A percentile compares a stretch with the other conserved stretches of the same genome.
Evolutionary conservation across 345 rosid species (phyloP).

Genomic region (Gossypium raimondii): DNA sequence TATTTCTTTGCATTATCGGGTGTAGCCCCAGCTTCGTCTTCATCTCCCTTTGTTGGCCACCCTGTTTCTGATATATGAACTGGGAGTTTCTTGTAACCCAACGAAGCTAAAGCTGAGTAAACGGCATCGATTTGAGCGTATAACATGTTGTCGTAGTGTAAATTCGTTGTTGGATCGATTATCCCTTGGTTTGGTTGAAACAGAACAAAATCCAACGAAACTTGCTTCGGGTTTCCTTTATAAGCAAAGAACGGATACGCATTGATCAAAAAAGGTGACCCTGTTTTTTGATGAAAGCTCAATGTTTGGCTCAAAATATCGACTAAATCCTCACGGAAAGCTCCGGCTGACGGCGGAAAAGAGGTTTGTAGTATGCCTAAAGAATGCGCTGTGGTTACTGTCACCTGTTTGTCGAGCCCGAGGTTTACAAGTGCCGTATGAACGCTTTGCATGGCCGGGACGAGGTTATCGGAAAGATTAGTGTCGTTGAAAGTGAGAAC

Average conservation of each 20-base stretch:
- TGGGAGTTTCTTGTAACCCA: slow-evolving; percentile 57
- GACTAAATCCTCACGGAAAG: slow-evolving; percentile 60
- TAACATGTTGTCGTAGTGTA: slow-evolving; percentile 85
- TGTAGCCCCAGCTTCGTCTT: slow-evolving; percentile 75
- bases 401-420: slow-evolving; percentile 57
- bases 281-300: slow-evolving; percentile 59
- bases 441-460: slow-evolving; percentile 80
- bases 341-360: slow-evolving; percentile 85
- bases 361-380: slow-evolving; percentile 63
- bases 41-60: slow-evolving; percentile 97
- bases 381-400: slow-evolving; percentile 81
- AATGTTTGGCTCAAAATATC: slow-evolving; percentile 46
- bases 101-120: slow-evolving; percentile 55
- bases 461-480: slow-evolving; percentile 44
- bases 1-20: slow-evolving; percentile 79
- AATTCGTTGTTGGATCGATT: slow-evolving; percentile 58
- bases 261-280: slow-evolving; percentile 76
- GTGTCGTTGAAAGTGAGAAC: slow-evolving; percentile 69
- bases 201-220: slow-evolving; percentile 68
- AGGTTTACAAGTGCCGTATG: slow-evolving; percentile 63
- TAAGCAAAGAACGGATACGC: slow-evolving; percentile 96
- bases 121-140: slow-evolving; percentile 92
- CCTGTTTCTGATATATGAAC: slow-evolving; percentile 92
- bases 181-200: slow-evolving; percentile 71
- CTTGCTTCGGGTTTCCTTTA: slow-evolving; percentile 70